A percentile compares a stretch with the other conserved stretches of the same genome.
phyloP scores from a whole-genome alignment of 2,329 filamentous ascomycete species.

The Aspergillus costaricaensis region DNA sequence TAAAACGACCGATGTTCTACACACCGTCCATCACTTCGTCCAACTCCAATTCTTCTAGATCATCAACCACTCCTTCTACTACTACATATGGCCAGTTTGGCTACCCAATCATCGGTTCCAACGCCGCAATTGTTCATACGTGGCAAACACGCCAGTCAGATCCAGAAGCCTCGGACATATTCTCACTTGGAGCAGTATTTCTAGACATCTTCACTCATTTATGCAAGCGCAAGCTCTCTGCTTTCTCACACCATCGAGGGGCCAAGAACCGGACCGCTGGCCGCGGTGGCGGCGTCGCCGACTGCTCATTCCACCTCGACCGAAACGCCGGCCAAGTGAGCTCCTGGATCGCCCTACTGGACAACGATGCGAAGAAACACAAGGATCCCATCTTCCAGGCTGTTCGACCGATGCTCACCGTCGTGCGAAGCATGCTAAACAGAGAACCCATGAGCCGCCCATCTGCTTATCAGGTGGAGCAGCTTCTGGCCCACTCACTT shows the following conservation, averaged over 20 bases:
- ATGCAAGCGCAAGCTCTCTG: constrained; percentile 57
- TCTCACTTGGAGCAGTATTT: constrained; percentile 60
- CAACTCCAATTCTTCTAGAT: constrained; percentile 28
- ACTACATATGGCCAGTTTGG: constrained; percentile 21
- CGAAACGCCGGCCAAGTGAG: constrained; percentile 56
- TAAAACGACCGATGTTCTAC: constrained; percentile 34
- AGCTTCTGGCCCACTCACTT: constrained; percentile 17
- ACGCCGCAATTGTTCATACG: constrained; percentile 36
- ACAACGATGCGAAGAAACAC: constrained; percentile 50
- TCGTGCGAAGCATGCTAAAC: constrained; percentile 42
- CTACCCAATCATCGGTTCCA: constrained; percentile 36
- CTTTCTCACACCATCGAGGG: constrained; percentile 58
- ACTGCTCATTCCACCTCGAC: constrained; percentile 59
- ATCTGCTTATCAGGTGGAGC: constrained; percentile 34
- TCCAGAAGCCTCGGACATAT: constrained; percentile 54
- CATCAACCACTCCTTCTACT: constrained; percentile 19
- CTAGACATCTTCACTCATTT: constrained; percentile 62
- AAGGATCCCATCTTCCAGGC: constrained; percentile 42
- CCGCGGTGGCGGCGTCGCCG: constrained; percentile 52
- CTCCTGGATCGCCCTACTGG: constrained; percentile 57
- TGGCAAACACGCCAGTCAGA: constrained; percentile 42
- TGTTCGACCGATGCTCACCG: constrained; percentile 41
- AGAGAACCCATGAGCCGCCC: constrained; percentile 36
- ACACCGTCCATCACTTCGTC: constrained; percentile 35
- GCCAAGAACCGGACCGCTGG: constrained; percentile 53